Evolutionary conservation across 305 asterid species (phyloP).

Genomic region (Fraxinus ornus): DNA sequence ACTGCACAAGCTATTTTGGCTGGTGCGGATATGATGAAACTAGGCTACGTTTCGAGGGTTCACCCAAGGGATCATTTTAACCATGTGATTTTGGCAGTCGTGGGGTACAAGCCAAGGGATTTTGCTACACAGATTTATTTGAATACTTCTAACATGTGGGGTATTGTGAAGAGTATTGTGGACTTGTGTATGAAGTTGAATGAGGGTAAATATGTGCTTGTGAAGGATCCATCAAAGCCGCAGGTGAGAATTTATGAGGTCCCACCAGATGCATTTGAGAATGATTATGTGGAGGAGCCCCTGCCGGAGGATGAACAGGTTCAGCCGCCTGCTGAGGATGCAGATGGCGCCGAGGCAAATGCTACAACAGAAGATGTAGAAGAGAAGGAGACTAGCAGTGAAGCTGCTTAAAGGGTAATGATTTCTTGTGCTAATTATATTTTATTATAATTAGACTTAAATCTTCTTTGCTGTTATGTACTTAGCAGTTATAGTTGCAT

Average conservation of each 20-base stretch:
- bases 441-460: background rate
- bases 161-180: constrained; percentile 86
- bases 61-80: constrained; percentile 91
- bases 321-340: constrained; percentile 86
- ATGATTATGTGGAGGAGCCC: constrained; percentile 97
- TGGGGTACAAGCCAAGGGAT: constrained; percentile 88
- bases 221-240: constrained; percentile 91
- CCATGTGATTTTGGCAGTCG: constrained; percentile 90
- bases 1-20: constrained; percentile 87
- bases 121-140: constrained; percentile 83
- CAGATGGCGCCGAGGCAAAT: constrained; percentile 53
- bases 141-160: constrained; percentile 97
- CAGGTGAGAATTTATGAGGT: constrained; percentile 95
- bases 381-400: constrained; percentile 47
- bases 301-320: constrained; percentile 93
- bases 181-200: constrained; percentile 94
- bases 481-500: background rate
- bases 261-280: constrained; percentile 94
- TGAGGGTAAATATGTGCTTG: constrained; percentile 94
- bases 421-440: background rate
- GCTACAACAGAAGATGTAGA: constrained; percentile 43
- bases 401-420: constrained; percentile 44
- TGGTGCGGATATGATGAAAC: constrained; percentile 96
- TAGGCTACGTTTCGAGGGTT: constrained; percentile 93
- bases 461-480: background rate